Evolutionary conservation across 1,139 yeast genomes (phyloP), one percentile per base, ranked within the genome.

Genomic region (Geotrichum fermentans): DNA sequence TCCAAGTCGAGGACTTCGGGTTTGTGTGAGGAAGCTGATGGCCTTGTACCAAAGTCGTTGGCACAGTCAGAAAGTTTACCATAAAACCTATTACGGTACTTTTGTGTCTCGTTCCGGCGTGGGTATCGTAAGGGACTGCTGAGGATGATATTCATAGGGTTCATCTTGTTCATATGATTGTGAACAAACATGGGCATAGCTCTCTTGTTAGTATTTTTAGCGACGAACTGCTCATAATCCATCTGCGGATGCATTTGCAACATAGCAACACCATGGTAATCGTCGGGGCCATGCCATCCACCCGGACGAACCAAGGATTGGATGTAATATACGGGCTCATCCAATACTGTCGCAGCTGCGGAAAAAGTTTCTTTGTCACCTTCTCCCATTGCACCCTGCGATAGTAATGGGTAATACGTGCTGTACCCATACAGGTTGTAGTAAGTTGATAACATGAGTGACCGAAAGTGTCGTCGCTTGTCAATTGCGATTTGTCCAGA

Each of bases 281-380:
- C 72, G 21, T 67, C 63, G 28, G 69, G 63, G 0, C 59, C 69
- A 50, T 77, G 72, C 55, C 73, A 72, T 3, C 84, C 85, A 58
- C 76, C 69, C 0, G 84, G 81, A 52, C 71, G 70, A 40, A 78
- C 63, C 54, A 77, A 78, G 53, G 69, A 73, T 43, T 78, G 75
- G n/a, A 85, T 88, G 64, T 83, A 90, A 61, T 86, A 84, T 56
- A 71, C 82, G 1, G 78, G 72, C 45, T 79, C 75, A 7, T 71
- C 68, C 49, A 83, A 67, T 1, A 83, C 86, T 40, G 76, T 75
- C 0, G 94, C 82, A 0, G 92, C 90, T 0, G 95, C 90, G 48
- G 85, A 70, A 61, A 85, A 88, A 0, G 96, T 86, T 62, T 88
- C 96, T 63, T 87, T 88, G 64, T 88, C 96, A 54, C 96, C 96